Evolutionary conservation across 768 basidiomycete genomes (phyloP), one percentile per base, ranked within the genome.

Genomic region (Termitomyces eurrhizus): DNA sequence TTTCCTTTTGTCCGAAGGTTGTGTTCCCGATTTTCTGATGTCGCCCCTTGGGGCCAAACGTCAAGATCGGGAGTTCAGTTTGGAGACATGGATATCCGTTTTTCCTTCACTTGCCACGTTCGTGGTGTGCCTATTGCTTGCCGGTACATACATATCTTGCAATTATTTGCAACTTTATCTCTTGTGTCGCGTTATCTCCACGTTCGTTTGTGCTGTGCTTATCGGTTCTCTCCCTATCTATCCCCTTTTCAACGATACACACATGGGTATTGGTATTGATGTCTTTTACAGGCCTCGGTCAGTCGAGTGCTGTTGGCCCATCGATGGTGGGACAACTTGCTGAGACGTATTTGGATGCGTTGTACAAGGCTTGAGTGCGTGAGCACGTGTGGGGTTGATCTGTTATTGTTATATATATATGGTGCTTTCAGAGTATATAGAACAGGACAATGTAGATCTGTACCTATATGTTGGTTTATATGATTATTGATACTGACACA

Each of bases 301-400:
- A 86, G 57, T 93, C 92, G 8, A 92, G 87, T 66, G 85, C 86
- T 3, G 85, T 92, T 18, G 94, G 93, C 2, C 89, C 91, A 11
- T 82, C 84, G 26, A 85, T 96, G 76, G 88, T 95, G 24, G 83
- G 84, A 7, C 80, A 89, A 65, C 70, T 95, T 39, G 91, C 92
- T 21, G 83, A 85, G n/a, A 81, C 85, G 21, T 95, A 90, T 74
- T 73, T 95, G 70, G 92, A 95, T 72, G 79, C 90, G 55, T 63
- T 94, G 66, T 95, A 93, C 77, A 88, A 89, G 73, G 89, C 89
- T 21, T 92, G 72, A 18, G 39, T 7, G 16, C 9, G 0, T 42
- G 7, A n/a, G 18, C 18, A 42, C 41, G 42, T 45, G 14, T 24
- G 45, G 29, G 50, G 1, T 21, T 8, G 21, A 26, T 29, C 2